Conservation (phyloP, 805 yeast species). For the Kurtzmaniella cleridarum region DNA sequence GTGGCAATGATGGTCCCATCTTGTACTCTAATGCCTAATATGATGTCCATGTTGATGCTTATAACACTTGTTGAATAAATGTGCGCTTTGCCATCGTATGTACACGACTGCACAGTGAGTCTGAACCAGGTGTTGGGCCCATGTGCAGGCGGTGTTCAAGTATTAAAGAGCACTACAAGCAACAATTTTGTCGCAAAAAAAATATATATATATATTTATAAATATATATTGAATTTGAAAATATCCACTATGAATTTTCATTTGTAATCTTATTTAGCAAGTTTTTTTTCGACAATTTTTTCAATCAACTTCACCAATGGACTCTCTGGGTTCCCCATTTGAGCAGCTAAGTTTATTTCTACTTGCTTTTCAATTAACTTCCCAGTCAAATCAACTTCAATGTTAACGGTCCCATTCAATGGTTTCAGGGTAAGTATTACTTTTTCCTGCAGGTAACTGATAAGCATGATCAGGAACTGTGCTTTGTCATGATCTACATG, state of each 20-base stretch:
- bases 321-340: slow-evolving; percentile 45
- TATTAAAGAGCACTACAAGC: too few relatives aligned
- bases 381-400: slow-evolving; percentile 94
- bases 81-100: too few relatives aligned
- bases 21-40: slow-evolving; percentile 77
- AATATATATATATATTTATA: too few relatives aligned
- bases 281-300: slow-evolving; percentile 25
- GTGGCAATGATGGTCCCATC: slow-evolving; percentile 86
- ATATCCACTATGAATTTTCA: too few relatives aligned
- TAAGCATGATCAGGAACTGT: slow-evolving; percentile 82
- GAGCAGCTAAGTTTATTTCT: slow-evolving; percentile 47
- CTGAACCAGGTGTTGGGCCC: too few relatives aligned
- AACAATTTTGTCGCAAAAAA: too few relatives aligned
- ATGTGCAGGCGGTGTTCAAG: too few relatives aligned
- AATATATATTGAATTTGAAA: too few relatives aligned
- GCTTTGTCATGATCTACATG: slow-evolving; percentile 54
- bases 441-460: slow-evolving; percentile 80
- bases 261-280: slow-evolving; percentile 8
- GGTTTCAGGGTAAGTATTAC: slow-evolving; percentile 67
- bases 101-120: too few relatives aligned
- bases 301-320: slow-evolving; percentile 45
- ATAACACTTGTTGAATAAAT: too few relatives aligned
- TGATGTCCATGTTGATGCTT: slow-evolving; percentile 65
- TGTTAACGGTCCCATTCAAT: slow-evolving; percentile 65
- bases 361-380: slow-evolving; percentile 88